A percentile compares a stretch with the other conserved stretches of the same genome.
These are phyloP conservation scores for Neofusicoccum laricinum DNA, from an alignment of 2,329 filamentous ascomycete genomes.

Conservation along the genomic window DNA sequence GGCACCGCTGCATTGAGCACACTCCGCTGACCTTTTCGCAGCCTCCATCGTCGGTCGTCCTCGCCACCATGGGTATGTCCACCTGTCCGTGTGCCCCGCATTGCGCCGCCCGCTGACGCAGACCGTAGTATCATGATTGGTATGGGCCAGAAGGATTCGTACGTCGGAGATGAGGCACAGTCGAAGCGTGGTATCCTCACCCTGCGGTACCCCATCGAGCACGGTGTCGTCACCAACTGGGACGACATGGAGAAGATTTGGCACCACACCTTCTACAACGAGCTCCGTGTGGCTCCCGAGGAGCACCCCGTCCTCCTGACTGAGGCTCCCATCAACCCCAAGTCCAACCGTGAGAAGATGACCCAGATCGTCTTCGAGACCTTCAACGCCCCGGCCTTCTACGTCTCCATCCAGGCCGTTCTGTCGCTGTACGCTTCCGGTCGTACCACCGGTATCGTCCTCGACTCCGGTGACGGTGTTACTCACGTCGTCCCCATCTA, in stretches of 20 bases:
- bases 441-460: slow-evolving; percentile 99
- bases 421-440: slow-evolving; percentile 98
- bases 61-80: slow-evolving; percentile 95
- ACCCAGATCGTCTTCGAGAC: slow-evolving; percentile 99
- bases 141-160: slow-evolving; percentile 99
- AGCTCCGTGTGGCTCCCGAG: slow-evolving; percentile 98
- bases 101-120: slow-evolving; percentile 37
- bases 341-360: slow-evolving; percentile 99
- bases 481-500: slow-evolving; percentile 99
- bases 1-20: slow-evolving; percentile 19
- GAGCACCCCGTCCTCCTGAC: slow-evolving; percentile 99
- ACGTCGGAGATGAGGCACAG: slow-evolving; percentile 99
- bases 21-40: slow-evolving; percentile 43
- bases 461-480: slow-evolving; percentile 99
- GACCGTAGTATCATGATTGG: slow-evolving; percentile 95
- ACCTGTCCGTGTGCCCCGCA: slow-evolving; percentile 20
- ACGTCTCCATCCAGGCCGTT: slow-evolving; percentile 99
- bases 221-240: slow-evolving; percentile 99
- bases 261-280: slow-evolving; percentile 99
- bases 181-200: slow-evolving; percentile 99
- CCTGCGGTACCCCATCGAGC: slow-evolving; percentile 99
- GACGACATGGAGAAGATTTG: slow-evolving; percentile 99
- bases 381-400: slow-evolving; percentile 99
- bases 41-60: slow-evolving; percentile 99
- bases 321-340: slow-evolving; percentile 99